A percentile compares a stretch with the other conserved stretches of the same genome.
These are phyloP conservation scores for Fusarium sp. DNA, from an alignment of 2,329 filamentous ascomycete genomes.

Conservation along the genomic window DNA sequence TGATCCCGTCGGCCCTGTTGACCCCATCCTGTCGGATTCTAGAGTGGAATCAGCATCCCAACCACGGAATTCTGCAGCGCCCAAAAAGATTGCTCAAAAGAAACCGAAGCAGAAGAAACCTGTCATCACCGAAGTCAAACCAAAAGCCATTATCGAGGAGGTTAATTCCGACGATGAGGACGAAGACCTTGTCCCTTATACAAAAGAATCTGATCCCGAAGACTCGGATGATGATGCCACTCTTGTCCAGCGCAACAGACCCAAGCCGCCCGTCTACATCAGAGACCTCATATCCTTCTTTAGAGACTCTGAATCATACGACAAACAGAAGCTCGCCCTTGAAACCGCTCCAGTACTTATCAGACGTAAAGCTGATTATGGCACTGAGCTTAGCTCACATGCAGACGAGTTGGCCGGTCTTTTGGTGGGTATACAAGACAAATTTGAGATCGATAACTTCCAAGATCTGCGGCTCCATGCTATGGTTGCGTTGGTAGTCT, in stretches of 20 bases:
- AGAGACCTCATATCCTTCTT: slow-evolving; percentile 84
- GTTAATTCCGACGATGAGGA: slow-evolving; percentile 69
- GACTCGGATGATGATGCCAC: slow-evolving; percentile 96
- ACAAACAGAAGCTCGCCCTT: slow-evolving; percentile 83
- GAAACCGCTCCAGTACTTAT: slow-evolving; percentile 82
- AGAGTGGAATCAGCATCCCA: slow-evolving; percentile 1
- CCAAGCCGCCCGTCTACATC: slow-evolving; percentile 88
- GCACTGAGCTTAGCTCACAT: slow-evolving; percentile 87
- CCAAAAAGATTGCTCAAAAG: slow-evolving; percentile 16
- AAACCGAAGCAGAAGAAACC: slow-evolving; percentile 49
- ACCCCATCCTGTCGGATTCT: slow-evolving; percentile 57
- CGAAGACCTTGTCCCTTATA: slow-evolving; percentile 79
- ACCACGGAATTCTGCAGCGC: slow-evolving; percentile 5
- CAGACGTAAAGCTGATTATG: slow-evolving; percentile 87
- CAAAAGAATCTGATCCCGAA: slow-evolving; percentile 87
- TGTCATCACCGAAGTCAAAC: slow-evolving; percentile 46
- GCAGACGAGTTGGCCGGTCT: slow-evolving; percentile 81
- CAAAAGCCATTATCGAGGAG: slow-evolving; percentile 71
- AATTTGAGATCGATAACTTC: slow-evolving; percentile 84
- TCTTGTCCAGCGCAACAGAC: slow-evolving; percentile 83
- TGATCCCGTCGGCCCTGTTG: slow-evolving; percentile 71
- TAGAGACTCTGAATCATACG: slow-evolving; percentile 83
- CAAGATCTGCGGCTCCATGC: slow-evolving; percentile 79
- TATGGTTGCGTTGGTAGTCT: slow-evolving; percentile 83
- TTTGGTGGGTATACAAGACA: slow-evolving; percentile 84